Evolutionary conservation across 106 monocot genomes (phyloP).

Genomic region (Agapanthus africanus): DNA sequence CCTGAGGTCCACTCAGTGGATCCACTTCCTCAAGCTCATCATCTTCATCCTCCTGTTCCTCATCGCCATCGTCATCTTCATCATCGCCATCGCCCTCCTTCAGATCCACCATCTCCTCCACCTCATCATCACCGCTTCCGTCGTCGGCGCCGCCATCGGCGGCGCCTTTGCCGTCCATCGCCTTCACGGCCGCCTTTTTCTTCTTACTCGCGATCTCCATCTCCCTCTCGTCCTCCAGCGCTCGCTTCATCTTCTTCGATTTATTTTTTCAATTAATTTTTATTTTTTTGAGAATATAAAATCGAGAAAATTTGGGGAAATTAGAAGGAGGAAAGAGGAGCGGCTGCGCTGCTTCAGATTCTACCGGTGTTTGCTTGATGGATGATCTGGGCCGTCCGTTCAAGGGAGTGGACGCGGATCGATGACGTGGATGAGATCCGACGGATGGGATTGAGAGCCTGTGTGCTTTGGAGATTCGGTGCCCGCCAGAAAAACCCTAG

Average conservation of each 20-base stretch:
- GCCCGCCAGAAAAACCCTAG: too few species aligned
- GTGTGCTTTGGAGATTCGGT: neutral
- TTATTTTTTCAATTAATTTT: too few species aligned
- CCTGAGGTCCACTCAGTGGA: neutral
- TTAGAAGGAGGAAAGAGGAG: neutral
- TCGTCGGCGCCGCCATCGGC: neutral
- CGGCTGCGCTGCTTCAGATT: too few species aligned
- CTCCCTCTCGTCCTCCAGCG: constrained; percentile 8
- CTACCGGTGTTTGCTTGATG: neutral
- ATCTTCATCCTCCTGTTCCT: neutral
- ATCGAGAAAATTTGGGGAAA: neutral
- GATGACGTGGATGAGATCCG: neutral
- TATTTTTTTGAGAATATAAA: too few species aligned
- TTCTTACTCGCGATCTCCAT: too few species aligned
- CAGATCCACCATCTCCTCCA: neutral
- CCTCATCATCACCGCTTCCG: too few species aligned
- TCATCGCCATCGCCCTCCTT: neutral
- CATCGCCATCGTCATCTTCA: neutral
- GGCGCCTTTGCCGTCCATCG: constrained; percentile 2
- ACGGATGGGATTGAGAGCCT: neutral
- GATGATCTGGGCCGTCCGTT: neutral
- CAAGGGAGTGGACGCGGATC: neutral
- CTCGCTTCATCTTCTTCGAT: constrained; percentile 5
- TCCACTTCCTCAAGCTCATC: constrained; percentile 1
- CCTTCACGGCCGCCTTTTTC: neutral